Percentiles rank a stretch among this genome's conserved stretches.
These are phyloP conservation scores for Boletales sp. DNA, from an alignment of 768 basidiomycete species.

Conservation along the genomic window DNA sequence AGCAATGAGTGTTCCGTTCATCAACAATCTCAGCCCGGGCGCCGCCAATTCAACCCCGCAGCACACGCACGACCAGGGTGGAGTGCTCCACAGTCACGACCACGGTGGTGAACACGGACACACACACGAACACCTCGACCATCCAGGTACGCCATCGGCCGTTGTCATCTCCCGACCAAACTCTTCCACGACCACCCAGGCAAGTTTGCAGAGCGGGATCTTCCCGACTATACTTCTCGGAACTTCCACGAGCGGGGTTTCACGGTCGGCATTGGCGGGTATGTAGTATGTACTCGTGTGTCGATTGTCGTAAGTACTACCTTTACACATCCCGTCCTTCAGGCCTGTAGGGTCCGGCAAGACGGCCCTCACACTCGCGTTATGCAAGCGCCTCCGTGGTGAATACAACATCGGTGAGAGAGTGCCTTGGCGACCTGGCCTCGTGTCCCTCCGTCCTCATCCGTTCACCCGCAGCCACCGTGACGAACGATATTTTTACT, in stretches of 20 bases:
- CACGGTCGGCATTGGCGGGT: conserved; percentile 98
- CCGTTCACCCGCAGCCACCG: conserved; percentile 58
- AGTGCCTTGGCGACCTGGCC: conserved; percentile 16
- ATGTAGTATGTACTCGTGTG: conserved; percentile 36
- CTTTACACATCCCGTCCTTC: conserved; percentile 1
- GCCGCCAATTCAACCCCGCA: conserved; percentile 32
- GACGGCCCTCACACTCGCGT: conserved; percentile 87
- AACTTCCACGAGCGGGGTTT: conserved; percentile 94
- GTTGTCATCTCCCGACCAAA: background rate
- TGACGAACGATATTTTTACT: conserved; percentile 99
- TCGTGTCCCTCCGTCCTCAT: conserved; percentile 7
- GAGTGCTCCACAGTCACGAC: conserved; percentile 43
- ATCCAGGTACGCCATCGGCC: conserved; percentile 58
- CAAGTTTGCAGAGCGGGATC: conserved; percentile 86
- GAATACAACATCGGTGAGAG: conserved; percentile 88
- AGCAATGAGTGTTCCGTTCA: conserved; percentile 67
- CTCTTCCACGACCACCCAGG: conserved; percentile 43
- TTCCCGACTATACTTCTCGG: conserved; percentile 80
- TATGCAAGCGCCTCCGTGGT: conserved; percentile 77
- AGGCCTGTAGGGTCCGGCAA: conserved; percentile 99
- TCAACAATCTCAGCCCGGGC: conserved; percentile 56
- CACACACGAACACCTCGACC: conserved; percentile 89
- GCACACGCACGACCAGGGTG: conserved; percentile 52
- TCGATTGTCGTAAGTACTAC: background rate
- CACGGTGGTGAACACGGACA: conserved; percentile 85